Base-by-base conservation (phyloP, 495 filamentous ascomycete species). In the Recurvomyces mirabilis region DNA sequence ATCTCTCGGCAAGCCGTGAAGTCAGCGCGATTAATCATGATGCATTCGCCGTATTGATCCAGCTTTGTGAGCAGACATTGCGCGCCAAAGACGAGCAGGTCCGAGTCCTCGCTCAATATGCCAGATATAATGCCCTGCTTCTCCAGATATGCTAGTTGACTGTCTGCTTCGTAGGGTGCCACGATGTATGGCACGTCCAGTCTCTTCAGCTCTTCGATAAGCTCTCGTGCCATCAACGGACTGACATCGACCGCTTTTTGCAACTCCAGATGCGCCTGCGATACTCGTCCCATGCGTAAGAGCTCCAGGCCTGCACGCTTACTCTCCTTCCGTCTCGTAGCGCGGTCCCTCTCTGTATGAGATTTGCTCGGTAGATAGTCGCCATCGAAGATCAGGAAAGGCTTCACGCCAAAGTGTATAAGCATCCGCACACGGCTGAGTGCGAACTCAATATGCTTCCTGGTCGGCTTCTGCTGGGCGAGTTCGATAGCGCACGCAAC, bases 181-280 rank as follows among this genome's bases (percentile, higher is more conserved):
- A 99, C 93, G 28, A 96, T 72, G 56, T 94, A 96, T 45, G 82
- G 73, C 4, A 99, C 75, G 17, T 79, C 71, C 51, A 78, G 65
- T 45, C 72, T 71, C 63, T 89, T 93, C 51, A 95, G 67, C 56
- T 89, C 87, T 44, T 95, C 87, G 47, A 99, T 99, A 17, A 96
- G 63, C 52, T 84, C 73, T 3, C 84, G 72, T 19, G 93, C 91
- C 93, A 99, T 96, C 52, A 87, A 75, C 1, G 93, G 89, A 0
- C 88, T 96, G 11, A 99, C 81, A 64, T 99, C 93, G 38, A 99
- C 77, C 15, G 91, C 85, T 58, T 96, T 99, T 57, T 95, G 89
- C 15, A 99, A 71, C 53, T 95, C 86, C 15, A 77, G 65, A 53
- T 89, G 77, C 1, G 93, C 93, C 55, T 89, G 84, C 2, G 79